A percentile compares a stretch with the other conserved stretches of the same genome.
These are phyloP conservation scores for Arachis stenosperma DNA, from an alignment of 306 rosid genomes.

Conservation along the genomic window DNA sequence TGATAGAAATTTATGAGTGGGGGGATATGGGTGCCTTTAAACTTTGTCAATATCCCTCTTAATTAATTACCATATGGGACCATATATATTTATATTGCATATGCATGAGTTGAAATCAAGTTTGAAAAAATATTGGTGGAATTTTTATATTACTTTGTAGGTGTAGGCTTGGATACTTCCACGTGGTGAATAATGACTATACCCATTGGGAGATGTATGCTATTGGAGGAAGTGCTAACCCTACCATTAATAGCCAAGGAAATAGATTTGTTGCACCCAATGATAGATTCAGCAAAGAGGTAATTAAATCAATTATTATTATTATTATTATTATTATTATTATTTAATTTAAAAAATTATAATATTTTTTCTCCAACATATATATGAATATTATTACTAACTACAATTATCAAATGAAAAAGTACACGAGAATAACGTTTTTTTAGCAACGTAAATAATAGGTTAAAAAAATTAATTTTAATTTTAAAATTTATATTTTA, in stretches of 20 bases:
- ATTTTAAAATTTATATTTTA: too few species aligned
- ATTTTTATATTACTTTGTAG: constrained; percentile 42
- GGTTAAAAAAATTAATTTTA: too few species aligned
- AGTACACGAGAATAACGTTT: too few species aligned
- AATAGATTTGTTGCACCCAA: constrained; percentile 91
- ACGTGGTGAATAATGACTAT: constrained; percentile 98
- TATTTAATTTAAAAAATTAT: too few species aligned
- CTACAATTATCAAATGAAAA: too few species aligned
- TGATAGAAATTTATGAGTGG: not conserved
- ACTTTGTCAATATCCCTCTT: constrained; percentile 10
- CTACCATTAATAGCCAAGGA: constrained; percentile 93
- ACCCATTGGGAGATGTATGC: constrained; percentile 99
- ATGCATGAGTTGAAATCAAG: not conserved
- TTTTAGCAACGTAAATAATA: too few species aligned
- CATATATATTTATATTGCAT: not conserved
- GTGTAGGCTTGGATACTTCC: constrained; percentile 94
- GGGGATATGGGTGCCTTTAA: not conserved
- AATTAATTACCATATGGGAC: constrained; percentile 28
- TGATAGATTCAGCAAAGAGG: constrained; percentile 88
- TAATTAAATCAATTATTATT: not conserved
- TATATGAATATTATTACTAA: too few species aligned
- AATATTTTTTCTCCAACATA: too few species aligned
- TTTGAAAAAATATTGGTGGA: constrained; percentile 31
- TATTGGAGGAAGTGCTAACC: constrained; percentile 92
- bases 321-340: not conserved